phyloP scores from a whole-genome alignment of 768 basidiomycete genomes.

The Russula griseocarnosa region DNA sequence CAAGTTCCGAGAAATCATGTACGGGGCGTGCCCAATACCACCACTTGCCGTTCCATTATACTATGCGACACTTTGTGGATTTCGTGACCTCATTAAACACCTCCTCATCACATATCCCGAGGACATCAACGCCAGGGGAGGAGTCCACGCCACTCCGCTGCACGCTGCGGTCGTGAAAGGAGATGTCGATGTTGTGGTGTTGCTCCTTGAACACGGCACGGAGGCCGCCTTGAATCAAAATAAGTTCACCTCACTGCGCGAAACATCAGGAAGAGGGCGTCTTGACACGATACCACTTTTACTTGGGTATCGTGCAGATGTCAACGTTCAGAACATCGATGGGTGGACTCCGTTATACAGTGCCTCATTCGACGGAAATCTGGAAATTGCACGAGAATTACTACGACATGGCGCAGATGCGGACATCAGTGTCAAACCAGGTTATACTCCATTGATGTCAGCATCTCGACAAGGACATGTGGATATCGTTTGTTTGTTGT shows the following conservation, averaged over 20 bases:
- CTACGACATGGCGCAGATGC: not conserved
- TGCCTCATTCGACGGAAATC: not conserved
- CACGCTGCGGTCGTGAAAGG: not conserved
- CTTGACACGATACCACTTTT: not conserved
- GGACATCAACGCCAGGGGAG: not conserved
- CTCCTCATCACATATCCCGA: not conserved
- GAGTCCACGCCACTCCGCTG: not conserved
- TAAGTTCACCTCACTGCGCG: not conserved
- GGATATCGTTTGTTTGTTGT: not conserved
- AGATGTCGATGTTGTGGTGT: not conserved
- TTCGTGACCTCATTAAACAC: not conserved
- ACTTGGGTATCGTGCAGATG: not conserved
- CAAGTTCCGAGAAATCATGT: not conserved
- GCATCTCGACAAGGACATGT: not conserved
- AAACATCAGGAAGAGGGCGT: not conserved
- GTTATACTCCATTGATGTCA: not conserved
- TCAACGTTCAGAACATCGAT: rapidly evolving
- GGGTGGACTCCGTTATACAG: not conserved
- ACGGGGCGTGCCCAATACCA: not conserved
- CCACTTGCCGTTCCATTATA: not conserved
- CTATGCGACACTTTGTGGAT: not conserved
- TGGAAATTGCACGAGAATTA: not conserved
- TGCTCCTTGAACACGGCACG: not conserved
- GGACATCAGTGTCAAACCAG: not conserved
- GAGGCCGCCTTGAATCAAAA: not conserved